Evolutionary conservation across 1,284 basidiomycete genomes (phyloP), one percentile per base, ranked within the genome.

Genomic region (Apiotrichum akiyoshidainum): DNA sequence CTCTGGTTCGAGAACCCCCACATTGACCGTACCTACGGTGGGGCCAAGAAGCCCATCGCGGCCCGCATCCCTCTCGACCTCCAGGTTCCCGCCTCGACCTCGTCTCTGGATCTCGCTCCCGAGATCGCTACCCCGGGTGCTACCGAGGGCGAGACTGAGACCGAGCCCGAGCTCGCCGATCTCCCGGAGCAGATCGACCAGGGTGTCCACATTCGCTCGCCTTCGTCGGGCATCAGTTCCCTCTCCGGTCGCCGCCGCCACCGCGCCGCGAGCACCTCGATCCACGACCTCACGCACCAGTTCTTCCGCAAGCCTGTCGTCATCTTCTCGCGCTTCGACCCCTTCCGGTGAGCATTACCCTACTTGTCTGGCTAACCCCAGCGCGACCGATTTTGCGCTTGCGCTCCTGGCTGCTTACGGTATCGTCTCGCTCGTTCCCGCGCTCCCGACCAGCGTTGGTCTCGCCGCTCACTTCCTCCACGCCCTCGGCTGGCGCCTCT

Each of bases 1-100:
- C 83, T 93, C n/a, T 88, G 87, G 76, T 99, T 99, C 68, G 95
- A 98, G 80, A 97, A 95, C 71, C 95, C 95, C 60, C 95, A 97
- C 73, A 97, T 97, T 61, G 91, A 95, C 70, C 84, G 92, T 13
- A 87, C 88, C 59, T 97, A 97, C 68, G 91, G 91, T 12, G 80
- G 80, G 6, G 85, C 90, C 67, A 87, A 86, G 65, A 92, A 94
- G 74, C 86, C 87, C 1, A 86, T 97, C 37, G 90, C 89, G 0
- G 85, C 87, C 56, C 87, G 92, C 5, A 86, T 84, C n/a, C 90
- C 89, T 0, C 68, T 91, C 22, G 59, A 64, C 50, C 53, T 61
- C 10, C 42, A 21, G 9, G 57, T 54, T 1, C 52, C 58, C 3
- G 48, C 54, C 12, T 57, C 54, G 16, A 39, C 42, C 5, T 22